Evolutionary conservation across 352 stramenopile genomes (phyloP).

Genomic region (Phytophthora boehmeriae): DNA sequence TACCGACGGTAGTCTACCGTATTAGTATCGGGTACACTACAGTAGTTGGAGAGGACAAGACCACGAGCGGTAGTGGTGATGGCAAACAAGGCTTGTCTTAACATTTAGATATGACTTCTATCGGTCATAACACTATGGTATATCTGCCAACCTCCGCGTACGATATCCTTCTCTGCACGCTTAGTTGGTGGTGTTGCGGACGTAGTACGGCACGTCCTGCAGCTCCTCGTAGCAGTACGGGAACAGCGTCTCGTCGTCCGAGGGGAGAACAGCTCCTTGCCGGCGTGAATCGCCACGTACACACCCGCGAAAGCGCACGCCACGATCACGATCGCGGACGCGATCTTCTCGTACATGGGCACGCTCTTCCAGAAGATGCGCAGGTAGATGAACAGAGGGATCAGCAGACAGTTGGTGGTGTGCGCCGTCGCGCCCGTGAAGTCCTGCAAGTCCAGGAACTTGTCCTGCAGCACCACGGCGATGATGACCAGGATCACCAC

Average conservation of each 20-base stretch:
- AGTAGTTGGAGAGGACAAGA: no score
- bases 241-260: neutral
- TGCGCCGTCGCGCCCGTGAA: constrained; percentile 2
- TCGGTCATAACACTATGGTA: neutral
- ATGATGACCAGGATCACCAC: constrained; percentile 30
- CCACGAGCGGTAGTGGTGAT: no score
- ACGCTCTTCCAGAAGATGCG: constrained; percentile 41
- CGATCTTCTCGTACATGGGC: constrained; percentile 30
- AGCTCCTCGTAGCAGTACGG: neutral
- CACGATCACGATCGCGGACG: constrained; percentile 18
- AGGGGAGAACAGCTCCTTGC: neutral
- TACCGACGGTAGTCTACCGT: no score
- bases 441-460: constrained; percentile 36
- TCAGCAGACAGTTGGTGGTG: constrained; percentile 34
- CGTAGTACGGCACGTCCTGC: constrained; percentile 1
- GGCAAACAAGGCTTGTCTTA: neutral
- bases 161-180: no score
- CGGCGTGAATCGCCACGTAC: neutral
- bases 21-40: no score
- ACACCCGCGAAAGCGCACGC: neutral
- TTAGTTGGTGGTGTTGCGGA: constrained; percentile 1
- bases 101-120: neutral
- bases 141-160: neutral
- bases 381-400: constrained; percentile 52
- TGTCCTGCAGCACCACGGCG: constrained; percentile 37